Evolutionary conservation across 2,329 filamentous ascomycete genomes (phyloP), one percentile per base, ranked within the genome.

Genomic region (Phaeosphaeria sp.): DNA sequence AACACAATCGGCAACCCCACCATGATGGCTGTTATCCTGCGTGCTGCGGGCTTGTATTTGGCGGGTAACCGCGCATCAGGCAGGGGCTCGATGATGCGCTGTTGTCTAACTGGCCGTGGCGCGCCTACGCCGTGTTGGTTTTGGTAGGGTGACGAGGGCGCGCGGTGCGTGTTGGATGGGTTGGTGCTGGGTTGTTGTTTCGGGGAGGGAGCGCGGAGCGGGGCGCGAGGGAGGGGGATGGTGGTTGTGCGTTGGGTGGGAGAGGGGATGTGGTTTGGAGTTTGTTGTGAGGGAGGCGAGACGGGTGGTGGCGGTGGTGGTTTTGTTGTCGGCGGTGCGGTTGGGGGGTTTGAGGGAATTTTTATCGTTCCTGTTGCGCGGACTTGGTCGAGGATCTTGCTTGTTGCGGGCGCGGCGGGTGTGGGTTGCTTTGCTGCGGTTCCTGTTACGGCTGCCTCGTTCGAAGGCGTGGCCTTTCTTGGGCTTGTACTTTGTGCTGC

Each of bases 301-400:
- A 27, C 25, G 25, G 25, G 9, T 27, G 25, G 25, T 27, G 4
- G n/a, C n/a, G n/a, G n/a, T 27, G 4, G 25, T 27, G 25, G 25
- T 27, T 27, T 52, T 21, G 47, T 15, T 43, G 39, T 48, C 47
- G 42, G 25, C 33, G 54, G 27, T 49, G 56, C 27, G 27, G 21
- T 52, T 43, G 53, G 49, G 21, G 61, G 90, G 85, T 60, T 89
- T 84, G 1, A 87, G 87, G 0, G 85, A 39, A 36, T 36, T 11
- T 63, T 66, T 33, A 74, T 53, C 1, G 67, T 63, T 11, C 68
- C 67, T n/a, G 58, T 67, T 15, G 65, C 61, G 33, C 59, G 65
- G 10, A 76, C 72, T 25, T 74, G 51, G 1, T 71, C 62, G 48
- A 75, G 27, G 53, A 75, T 75, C 64, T 68, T 73, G 66, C 72